These are phyloP conservation scores for Pyricularia sp. DNA, from an alignment of 2,329 filamentous ascomycete species.

Conservation along the genomic window DNA sequence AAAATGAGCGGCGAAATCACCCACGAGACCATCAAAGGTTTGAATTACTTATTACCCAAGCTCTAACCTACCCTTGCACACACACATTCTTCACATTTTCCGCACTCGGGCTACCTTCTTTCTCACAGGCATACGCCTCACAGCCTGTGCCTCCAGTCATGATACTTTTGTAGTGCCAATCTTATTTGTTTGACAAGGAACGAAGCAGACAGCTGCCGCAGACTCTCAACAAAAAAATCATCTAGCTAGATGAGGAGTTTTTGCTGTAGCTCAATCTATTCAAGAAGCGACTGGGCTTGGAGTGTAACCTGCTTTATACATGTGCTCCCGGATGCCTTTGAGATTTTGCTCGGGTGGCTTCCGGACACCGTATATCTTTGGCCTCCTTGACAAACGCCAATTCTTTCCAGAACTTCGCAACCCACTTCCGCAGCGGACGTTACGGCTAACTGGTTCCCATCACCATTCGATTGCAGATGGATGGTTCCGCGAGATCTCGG, in stretches of 20 bases:
- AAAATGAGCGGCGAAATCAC: constrained; percentile 56
- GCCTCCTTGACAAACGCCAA: neutral
- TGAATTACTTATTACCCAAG: constrained; percentile 9
- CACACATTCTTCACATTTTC: constrained; percentile 10
- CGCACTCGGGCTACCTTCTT: constrained; percentile 6
- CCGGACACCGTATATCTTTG: neutral
- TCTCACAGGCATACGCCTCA: neutral
- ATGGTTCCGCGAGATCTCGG: constrained; percentile 98
- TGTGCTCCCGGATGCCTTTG: neutral
- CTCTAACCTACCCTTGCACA: neutral
- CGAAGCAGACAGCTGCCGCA: neutral
- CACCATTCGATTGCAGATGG: constrained; percentile 57
- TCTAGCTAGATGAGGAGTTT: neutral
- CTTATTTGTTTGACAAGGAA: neutral
- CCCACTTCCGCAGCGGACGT: neutral
- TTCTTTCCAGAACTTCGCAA: neutral
- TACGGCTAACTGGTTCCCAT: neutral
- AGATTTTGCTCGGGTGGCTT: neutral
- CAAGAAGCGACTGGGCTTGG: neutral
- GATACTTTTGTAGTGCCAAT: constrained; percentile 4
- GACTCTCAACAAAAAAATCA: neutral
- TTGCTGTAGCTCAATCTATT: neutral
- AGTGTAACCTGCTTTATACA: neutral
- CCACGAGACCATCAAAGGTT: constrained; percentile 71
- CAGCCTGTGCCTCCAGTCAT: neutral